Evolutionary conservation across 192 early-diverging fungal species (phyloP).

Genomic region (Thamnidium elegans): DNA sequence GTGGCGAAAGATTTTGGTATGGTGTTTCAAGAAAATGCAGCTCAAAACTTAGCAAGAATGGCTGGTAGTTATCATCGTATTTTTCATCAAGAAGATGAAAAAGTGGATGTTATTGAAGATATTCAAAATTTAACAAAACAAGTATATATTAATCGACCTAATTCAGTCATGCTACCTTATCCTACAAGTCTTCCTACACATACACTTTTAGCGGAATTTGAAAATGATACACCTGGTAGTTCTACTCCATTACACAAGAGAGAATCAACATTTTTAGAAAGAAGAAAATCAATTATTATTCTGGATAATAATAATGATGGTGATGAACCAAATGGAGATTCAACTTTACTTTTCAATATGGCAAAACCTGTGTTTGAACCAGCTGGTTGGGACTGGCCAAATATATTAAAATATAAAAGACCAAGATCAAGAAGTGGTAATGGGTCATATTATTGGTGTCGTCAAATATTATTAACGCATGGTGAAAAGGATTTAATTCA

Average conservation of each 20-base stretch:
- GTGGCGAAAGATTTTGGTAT: constrained; percentile 13
- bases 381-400: constrained; percentile 22
- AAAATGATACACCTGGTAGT: background rate
- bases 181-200: background rate
- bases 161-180: constrained; percentile 8
- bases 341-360: constrained; percentile 14
- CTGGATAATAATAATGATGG: background rate
- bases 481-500: background rate
- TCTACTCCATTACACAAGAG: background rate
- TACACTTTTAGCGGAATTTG: background rate
- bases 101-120: background rate
- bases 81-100: constrained; percentile 5
- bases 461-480: background rate
- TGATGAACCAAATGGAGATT: background rate
- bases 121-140: constrained; percentile 5
- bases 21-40: constrained; percentile 22
- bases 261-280: constrained; percentile 15
- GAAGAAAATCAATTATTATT: constrained; percentile 16
- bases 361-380: constrained; percentile 20
- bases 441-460: constrained; percentile 5
- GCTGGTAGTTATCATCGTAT: constrained; percentile 19
- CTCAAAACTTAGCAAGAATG: constrained; percentile 24
- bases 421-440: background rate
- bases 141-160: constrained; percentile 7
- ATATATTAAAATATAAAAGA: constrained; percentile 8